Percentiles rank a stretch among this genome's conserved stretches.
Conservation (phyloP, 495 filamentous ascomycete genomes). For the Annulohypoxylon maeteangense region DNA sequence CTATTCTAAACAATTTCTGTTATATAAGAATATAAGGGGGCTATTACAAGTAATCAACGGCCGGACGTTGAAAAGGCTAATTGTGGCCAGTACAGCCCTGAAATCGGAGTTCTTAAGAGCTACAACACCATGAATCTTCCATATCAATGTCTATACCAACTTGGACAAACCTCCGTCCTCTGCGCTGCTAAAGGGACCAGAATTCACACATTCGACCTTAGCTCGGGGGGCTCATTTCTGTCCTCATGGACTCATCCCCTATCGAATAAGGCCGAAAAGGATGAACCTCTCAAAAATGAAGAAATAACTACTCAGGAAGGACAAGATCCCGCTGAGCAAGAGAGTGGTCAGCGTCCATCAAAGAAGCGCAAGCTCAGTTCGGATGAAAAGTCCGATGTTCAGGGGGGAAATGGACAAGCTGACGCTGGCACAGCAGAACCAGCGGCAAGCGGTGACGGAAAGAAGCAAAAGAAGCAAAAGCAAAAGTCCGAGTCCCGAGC, state of each 20-base stretch:
- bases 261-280: slow-evolving; percentile 27
- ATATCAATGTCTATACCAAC: slow-evolving; percentile 53
- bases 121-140: slow-evolving; percentile 65
- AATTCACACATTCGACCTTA: slow-evolving; percentile 62
- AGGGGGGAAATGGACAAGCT: slow-evolving; percentile 20
- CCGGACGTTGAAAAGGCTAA: background rate
- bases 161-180: slow-evolving; percentile 54
- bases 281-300: slow-evolving; percentile 21
- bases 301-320: slow-evolving; percentile 21
- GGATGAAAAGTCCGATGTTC: slow-evolving; percentile 31
- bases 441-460: slow-evolving; percentile 13
- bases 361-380: slow-evolving; percentile 47
- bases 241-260: slow-evolving; percentile 61
- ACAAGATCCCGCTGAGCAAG: slow-evolving; percentile 38
- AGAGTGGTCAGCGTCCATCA: slow-evolving; percentile 40
- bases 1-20: background rate
- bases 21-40: background rate
- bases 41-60: background rate
- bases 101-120: slow-evolving; percentile 32
- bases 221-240: slow-evolving; percentile 56
- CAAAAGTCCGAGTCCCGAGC: slow-evolving; percentile 22
- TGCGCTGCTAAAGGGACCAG: slow-evolving; percentile 67
- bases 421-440: slow-evolving; percentile 12
- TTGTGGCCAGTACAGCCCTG: background rate
- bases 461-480: slow-evolving; percentile 31